Conservation (phyloP, 1,139 yeast genomes). For the Candida albicans region DNA sequence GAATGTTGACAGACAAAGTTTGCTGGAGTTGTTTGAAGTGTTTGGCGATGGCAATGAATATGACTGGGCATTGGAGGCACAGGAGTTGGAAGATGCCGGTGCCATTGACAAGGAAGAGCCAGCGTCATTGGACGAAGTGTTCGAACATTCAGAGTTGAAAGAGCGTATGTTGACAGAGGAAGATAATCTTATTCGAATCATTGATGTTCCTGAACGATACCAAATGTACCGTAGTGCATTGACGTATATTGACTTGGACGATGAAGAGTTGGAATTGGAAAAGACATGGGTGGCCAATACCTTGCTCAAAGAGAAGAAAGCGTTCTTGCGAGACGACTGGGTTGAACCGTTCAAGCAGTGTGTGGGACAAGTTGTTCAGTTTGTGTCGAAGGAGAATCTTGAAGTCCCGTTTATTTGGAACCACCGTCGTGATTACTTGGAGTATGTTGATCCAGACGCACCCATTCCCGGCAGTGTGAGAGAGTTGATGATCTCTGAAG, state of each 20-base stretch:
- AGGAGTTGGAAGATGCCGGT: slow-evolving; percentile 66
- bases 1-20: slow-evolving; percentile 86
- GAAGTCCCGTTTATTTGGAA: slow-evolving; percentile 98
- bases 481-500: slow-evolving; percentile 60
- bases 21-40: slow-evolving; percentile 89
- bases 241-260: slow-evolving; percentile 64
- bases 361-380: slow-evolving; percentile 74
- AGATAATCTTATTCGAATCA: slow-evolving; percentile 82
- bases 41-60: slow-evolving; percentile 98
- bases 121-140: slow-evolving; percentile 77
- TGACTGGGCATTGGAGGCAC: slow-evolving; percentile 96
- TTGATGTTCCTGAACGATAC: slow-evolving; percentile 90
- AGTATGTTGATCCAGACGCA: slow-evolving; percentile 54
- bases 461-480: slow-evolving; percentile 40
- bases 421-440: slow-evolving; percentile 85
- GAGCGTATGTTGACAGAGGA: slow-evolving; percentile 90
- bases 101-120: slow-evolving; percentile 56
- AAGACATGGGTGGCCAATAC: slow-evolving; percentile 75
- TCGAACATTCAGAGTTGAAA: slow-evolving; percentile 90
- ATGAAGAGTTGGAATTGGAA: slow-evolving; percentile 68
- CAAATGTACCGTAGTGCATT: slow-evolving; percentile 71
- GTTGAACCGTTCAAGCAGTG: slow-evolving; percentile 66
- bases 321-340: slow-evolving; percentile 36
- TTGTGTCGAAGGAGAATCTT: slow-evolving; percentile 71
- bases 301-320: slow-evolving; percentile 52